Conservation (phyloP, 2,329 filamentous ascomycete species). For the Ophioceras dolichostomum region DNA sequence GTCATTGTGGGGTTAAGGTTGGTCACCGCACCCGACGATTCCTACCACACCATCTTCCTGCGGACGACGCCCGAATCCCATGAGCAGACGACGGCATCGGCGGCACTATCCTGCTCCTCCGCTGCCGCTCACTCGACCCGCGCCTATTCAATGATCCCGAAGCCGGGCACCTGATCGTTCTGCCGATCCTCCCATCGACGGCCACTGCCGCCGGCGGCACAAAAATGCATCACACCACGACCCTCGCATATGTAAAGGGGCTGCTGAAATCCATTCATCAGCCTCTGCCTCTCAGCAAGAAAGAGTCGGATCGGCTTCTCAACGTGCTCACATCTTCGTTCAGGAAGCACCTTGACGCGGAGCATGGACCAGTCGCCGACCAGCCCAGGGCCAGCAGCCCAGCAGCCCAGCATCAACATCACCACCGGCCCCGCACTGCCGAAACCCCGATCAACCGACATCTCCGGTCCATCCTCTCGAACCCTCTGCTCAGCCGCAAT, state of each 20-base stretch:
- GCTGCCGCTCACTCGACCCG: too few relatives aligned
- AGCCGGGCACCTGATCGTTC: too few relatives aligned
- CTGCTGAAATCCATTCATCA: conserved; percentile 35
- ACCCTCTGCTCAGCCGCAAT: conserved; percentile 37
- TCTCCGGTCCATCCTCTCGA: conserved; percentile 42
- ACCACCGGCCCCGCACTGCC: neutral
- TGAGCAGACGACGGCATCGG: too few relatives aligned
- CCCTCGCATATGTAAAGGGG: conserved; percentile 24
- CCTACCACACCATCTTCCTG: too few relatives aligned
- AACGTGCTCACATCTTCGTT: conserved; percentile 44
- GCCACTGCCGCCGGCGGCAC: too few relatives aligned
- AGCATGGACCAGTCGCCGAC: conserved; percentile 34
- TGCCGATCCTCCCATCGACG: too few relatives aligned
- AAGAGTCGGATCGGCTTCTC: conserved; percentile 41
- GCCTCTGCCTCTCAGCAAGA: conserved; percentile 34
- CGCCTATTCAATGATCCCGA: too few relatives aligned
- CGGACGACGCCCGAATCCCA: too few relatives aligned
- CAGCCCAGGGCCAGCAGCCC: conserved; percentile 10
- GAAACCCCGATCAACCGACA: conserved; percentile 30
- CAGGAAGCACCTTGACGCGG: conserved; percentile 42
- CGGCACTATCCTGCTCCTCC: too few relatives aligned
- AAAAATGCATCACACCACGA: conserved; percentile 21
- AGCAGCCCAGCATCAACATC: neutral
- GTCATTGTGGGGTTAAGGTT: too few relatives aligned
- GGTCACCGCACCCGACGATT: too few relatives aligned